A percentile compares a stretch with the other conserved stretches of the same genome.
Evolutionary conservation across 192 early-diverging fungal species (phyloP).

Genomic region (Backusella macrospora): DNA sequence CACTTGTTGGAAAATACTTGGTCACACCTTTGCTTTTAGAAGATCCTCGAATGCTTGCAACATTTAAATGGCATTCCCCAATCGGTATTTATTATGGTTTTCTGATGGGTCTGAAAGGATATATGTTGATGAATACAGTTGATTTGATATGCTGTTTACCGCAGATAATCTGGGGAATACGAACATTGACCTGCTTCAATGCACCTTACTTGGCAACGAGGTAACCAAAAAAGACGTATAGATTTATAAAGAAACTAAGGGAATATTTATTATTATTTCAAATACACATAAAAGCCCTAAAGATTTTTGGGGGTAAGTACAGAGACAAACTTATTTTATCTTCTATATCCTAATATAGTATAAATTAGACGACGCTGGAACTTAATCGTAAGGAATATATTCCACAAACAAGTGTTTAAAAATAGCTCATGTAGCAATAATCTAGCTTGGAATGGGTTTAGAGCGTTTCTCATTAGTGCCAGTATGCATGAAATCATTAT

Average conservation of each 20-base stretch:
- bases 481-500: slow-evolving; percentile 7
- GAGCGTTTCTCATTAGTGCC: slow-evolving; percentile 5
- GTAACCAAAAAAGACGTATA: background rate
- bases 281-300: background rate
- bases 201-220: slow-evolving; percentile 4
- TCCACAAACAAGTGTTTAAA: slow-evolving; percentile 8
- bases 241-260: background rate
- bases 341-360: background rate
- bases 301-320: slow-evolving; percentile 14
- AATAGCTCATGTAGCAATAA: background rate
- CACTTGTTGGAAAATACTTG: background rate
- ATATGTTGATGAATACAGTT: background rate
- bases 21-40: slow-evolving; percentile 15
- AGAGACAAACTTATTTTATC: background rate
- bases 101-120: slow-evolving; percentile 13
- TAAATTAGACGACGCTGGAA: background rate
- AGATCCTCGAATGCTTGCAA: slow-evolving; percentile 3
- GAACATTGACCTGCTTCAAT: background rate
- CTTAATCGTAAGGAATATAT: slow-evolving; percentile 3
- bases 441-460: background rate
- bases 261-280: background rate
- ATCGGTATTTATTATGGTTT: slow-evolving; percentile 6
- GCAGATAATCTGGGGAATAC: background rate
- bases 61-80: background rate
- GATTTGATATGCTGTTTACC: background rate